A percentile compares a stretch with the other conserved stretches of the same genome.
phyloP scores from a whole-genome alignment of 2,329 filamentous ascomycete genomes.

The Septoria linicola region DNA sequence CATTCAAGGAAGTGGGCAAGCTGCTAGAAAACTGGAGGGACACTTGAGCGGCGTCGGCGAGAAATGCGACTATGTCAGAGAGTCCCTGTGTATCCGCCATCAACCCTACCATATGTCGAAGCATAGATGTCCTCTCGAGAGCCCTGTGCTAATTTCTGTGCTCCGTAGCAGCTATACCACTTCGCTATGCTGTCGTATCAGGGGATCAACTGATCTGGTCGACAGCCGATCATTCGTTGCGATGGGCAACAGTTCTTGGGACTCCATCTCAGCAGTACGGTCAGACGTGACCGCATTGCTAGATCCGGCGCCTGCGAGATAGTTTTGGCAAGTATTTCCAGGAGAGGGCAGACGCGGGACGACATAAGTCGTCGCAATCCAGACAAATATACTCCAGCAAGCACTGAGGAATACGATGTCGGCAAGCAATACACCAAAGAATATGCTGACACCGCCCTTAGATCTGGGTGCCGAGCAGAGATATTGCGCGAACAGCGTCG shows the following conservation, averaged over 20 bases:
- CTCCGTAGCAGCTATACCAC: neutral
- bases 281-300: neutral
- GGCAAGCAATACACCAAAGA: neutral
- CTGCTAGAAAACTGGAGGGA: slow-evolving; percentile 24
- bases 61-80: no score
- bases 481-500: slow-evolving; percentile 3
- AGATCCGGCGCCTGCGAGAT: neutral
- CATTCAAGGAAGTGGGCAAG: slow-evolving; percentile 30
- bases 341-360: neutral
- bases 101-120: no score
- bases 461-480: slow-evolving; percentile 1
- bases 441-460: slow-evolving; percentile 2
- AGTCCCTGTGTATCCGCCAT: no score
- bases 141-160: no score
- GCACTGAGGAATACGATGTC: slow-evolving; percentile 2
- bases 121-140: no score
- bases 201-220: neutral
- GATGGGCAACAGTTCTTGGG: slow-evolving; percentile 8
- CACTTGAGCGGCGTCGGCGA: neutral
- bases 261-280: neutral
- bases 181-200: neutral
- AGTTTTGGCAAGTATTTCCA: no score
- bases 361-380: slow-evolving; percentile 3
- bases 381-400: slow-evolving; percentile 2
- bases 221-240: neutral